Percentiles rank a stretch among this genome's conserved stretches.
Evolutionary conservation across 768 basidiomycete genomes (phyloP).

Genomic region (Psilocybe subaeruginosa): DNA sequence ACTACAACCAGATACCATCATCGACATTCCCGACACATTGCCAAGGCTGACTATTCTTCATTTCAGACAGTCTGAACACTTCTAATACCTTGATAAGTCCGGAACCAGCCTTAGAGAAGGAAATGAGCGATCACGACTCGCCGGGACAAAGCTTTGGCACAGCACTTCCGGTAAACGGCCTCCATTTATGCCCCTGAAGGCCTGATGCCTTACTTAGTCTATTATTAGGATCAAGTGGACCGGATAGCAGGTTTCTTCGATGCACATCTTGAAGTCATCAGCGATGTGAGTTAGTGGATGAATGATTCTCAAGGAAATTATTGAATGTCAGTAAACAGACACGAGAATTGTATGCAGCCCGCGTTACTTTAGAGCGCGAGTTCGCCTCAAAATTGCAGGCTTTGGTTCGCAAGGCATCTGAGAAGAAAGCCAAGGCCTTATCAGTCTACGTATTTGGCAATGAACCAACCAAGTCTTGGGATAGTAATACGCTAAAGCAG

Average conservation of each 20-base stretch:
- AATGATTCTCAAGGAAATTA: neutral
- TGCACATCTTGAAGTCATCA: slow-evolving; percentile 63
- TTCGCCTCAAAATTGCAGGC: slow-evolving; percentile 74
- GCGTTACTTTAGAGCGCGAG: slow-evolving; percentile 73
- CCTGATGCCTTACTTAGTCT: neutral
- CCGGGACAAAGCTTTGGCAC: slow-evolving; percentile 5
- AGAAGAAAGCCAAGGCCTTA: slow-evolving; percentile 69
- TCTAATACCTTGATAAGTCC: too few species aligned
- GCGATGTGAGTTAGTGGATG: slow-evolving; percentile 53
- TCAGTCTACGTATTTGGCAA: slow-evolving; percentile 61
- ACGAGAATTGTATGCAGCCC: slow-evolving; percentile 71
- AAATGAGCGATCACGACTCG: slow-evolving; percentile 14
- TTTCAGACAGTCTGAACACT: too few species aligned
- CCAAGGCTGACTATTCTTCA: too few species aligned
- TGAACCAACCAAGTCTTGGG: slow-evolving; percentile 66
- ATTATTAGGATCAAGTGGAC: slow-evolving; percentile 71
- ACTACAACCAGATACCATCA: neutral
- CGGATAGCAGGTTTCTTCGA: slow-evolving; percentile 59
- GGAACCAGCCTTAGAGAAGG: too few species aligned
- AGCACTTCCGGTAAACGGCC: slow-evolving; percentile 10
- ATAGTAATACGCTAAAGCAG: slow-evolving; percentile 51
- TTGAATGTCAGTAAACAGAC: slow-evolving; percentile 44
- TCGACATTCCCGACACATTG: neutral
- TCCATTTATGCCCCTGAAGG: neutral
- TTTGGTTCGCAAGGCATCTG: slow-evolving; percentile 66